phyloP scores from a whole-genome alignment of 2,329 filamentous ascomycete species.

The Penicillium sp. region DNA sequence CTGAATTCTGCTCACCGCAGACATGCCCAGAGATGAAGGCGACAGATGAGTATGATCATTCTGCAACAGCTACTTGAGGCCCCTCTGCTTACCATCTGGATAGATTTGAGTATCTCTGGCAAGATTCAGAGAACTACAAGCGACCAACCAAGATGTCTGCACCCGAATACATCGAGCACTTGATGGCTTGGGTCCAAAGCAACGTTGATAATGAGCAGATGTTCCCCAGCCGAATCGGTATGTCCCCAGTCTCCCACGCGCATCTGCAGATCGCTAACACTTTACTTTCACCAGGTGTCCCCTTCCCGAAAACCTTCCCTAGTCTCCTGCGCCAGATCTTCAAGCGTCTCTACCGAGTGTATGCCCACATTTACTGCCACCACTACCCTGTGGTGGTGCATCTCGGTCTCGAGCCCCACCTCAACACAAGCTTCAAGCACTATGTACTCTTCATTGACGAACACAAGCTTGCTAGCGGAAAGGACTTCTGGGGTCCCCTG shows the following conservation, averaged over 20 bases:
- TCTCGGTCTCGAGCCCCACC: conserved; percentile 90
- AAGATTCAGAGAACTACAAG: conserved; percentile 91
- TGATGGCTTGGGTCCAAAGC: conserved; percentile 95
- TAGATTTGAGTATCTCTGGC: conserved; percentile 98
- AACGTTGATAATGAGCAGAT: conserved; percentile 95
- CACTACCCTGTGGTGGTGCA: conserved; percentile 97
- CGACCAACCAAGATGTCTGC: conserved; percentile 97
- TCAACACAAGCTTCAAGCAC: conserved; percentile 99
- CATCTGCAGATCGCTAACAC: conserved; percentile 10
- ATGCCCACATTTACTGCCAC: conserved; percentile 99
- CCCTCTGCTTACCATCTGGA: conserved; percentile 14
- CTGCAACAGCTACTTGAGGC: not conserved
- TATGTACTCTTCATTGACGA: conserved; percentile 99
- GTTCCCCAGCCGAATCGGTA: conserved; percentile 90
- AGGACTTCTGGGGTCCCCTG: conserved; percentile 95
- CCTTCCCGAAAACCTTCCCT: conserved; percentile 91
- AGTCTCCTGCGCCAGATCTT: conserved; percentile 91
- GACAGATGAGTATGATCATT: conserved; percentile 79
- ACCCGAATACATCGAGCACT: conserved; percentile 94
- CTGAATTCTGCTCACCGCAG: conserved; percentile 96
- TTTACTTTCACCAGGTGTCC: conserved; percentile 62
- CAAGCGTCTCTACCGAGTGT: conserved; percentile 98
- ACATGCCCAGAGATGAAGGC: conserved; percentile 99
- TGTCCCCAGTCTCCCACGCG: conserved; percentile 20
- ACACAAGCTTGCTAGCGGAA: conserved; percentile 85